Evolutionary conservation across 1,284 basidiomycete species (phyloP).

Genomic region (Rugosomyces carneus): DNA sequence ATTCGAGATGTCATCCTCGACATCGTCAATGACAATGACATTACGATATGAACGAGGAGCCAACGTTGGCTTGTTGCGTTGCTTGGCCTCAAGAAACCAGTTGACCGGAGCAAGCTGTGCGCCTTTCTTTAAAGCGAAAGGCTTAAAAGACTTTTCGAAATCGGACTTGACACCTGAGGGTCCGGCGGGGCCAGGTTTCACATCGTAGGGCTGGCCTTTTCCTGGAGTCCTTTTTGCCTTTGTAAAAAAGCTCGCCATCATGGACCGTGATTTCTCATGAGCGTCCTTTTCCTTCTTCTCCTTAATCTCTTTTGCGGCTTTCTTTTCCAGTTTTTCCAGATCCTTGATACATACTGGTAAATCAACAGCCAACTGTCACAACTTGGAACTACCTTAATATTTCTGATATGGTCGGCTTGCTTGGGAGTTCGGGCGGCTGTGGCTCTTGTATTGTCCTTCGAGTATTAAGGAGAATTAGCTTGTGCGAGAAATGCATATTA

Average conservation of each 20-base stretch:
- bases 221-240: slow-evolving; percentile 41
- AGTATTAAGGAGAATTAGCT: slow-evolving; percentile 1
- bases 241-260: slow-evolving; percentile 71
- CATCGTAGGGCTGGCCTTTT: slow-evolving; percentile 27
- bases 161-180: slow-evolving; percentile 47
- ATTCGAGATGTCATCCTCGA: slow-evolving; percentile 32
- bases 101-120: slow-evolving; percentile 66
- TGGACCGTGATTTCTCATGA: slow-evolving; percentile 63
- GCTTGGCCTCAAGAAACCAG: slow-evolving; percentile 44
- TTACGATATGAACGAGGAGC: slow-evolving; percentile 26
- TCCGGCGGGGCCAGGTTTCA: slow-evolving; percentile 24
- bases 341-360: slow-evolving; percentile 37
- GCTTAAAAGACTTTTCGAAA: slow-evolving; percentile 69
- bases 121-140: slow-evolving; percentile 72
- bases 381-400: slow-evolving; percentile 45
- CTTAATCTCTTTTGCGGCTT: slow-evolving; percentile 54
- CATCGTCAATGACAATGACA: slow-evolving; percentile 51
- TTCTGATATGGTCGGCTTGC: slow-evolving; percentile 48
- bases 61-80: slow-evolving; percentile 21
- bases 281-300: slow-evolving; percentile 67
- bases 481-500: background rate
- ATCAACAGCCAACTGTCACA: background rate
- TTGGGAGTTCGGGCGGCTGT: slow-evolving; percentile 50
- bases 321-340: slow-evolving; percentile 61
- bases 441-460: slow-evolving; percentile 14